phyloP scores from a whole-genome alignment of 495 filamentous ascomycete species.

The Rusavskia elegans region DNA sequence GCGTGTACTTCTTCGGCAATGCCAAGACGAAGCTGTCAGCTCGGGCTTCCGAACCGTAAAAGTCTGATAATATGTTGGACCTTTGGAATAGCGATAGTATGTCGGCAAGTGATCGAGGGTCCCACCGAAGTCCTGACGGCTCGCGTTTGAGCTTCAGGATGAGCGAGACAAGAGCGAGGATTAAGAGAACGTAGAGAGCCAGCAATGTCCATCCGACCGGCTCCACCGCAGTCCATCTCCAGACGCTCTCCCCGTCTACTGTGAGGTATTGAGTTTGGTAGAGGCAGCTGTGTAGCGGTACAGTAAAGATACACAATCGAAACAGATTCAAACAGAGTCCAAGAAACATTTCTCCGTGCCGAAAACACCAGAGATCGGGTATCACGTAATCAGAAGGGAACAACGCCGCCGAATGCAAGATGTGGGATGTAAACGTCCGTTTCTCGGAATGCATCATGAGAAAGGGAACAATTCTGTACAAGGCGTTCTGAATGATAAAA shows the following conservation, averaged over 20 bases:
- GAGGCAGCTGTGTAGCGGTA: conserved; percentile 47
- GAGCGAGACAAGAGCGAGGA: conserved; percentile 39
- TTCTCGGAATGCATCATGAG: conserved; percentile 49
- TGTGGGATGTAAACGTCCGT: conserved; percentile 13
- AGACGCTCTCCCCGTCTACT: conserved; percentile 28
- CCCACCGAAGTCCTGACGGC: conserved; percentile 69
- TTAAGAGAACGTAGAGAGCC: conserved; percentile 50
- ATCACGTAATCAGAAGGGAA: conserved; percentile 37
- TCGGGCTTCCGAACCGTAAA: conserved; percentile 40
- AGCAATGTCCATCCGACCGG: conserved; percentile 66
- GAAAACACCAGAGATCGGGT: conserved; percentile 42
- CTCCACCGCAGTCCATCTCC: conserved; percentile 66
- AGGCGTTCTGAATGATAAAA: conserved; percentile 54
- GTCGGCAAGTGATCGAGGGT: conserved; percentile 65
- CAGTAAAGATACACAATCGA: conserved; percentile 47
- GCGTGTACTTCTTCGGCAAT: conserved; percentile 38
- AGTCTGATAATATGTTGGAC: conserved; percentile 61
- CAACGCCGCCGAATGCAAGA: conserved; percentile 26
- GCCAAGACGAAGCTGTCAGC: conserved; percentile 29
- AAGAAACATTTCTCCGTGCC: conserved; percentile 35
- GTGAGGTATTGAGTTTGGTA: conserved; percentile 41
- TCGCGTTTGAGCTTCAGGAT: conserved; percentile 30
- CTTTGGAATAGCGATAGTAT: conserved; percentile 57
- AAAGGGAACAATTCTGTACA: conserved; percentile 68
- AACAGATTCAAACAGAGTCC: conserved; percentile 37